These are phyloP conservation scores for Agarophyton chilense DNA, from an alignment of 23 red algal species.

Conservation along the genomic window DNA sequence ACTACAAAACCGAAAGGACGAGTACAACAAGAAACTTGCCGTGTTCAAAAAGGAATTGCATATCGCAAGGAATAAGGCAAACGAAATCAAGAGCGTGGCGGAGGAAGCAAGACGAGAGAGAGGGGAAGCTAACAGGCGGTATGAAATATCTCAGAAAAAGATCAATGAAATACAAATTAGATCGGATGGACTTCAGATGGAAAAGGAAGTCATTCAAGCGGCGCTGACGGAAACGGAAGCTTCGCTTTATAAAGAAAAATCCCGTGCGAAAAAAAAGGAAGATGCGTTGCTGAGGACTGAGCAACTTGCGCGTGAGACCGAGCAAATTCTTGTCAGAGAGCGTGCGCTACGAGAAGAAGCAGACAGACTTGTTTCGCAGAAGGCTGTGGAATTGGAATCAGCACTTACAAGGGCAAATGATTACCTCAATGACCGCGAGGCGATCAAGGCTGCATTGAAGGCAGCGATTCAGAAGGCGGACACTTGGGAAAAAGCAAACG, in stretches of 20 bases:
- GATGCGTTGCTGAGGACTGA: slow-evolving; percentile 18
- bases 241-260: neutral
- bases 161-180: slow-evolving; percentile 15
- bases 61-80: neutral
- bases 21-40: neutral
- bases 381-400: slow-evolving; percentile 6
- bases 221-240: neutral
- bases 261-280: slow-evolving; percentile 7
- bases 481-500: slow-evolving; percentile 1
- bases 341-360: neutral
- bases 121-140: slow-evolving; percentile 17
- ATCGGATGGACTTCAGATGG: slow-evolving; percentile 26
- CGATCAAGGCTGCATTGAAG: neutral
- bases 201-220: slow-evolving; percentile 28
- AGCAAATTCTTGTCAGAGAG: neutral
- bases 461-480: neutral
- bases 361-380: slow-evolving; percentile 13
- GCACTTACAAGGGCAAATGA: neutral
- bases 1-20: neutral
- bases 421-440: slow-evolving; percentile 10
- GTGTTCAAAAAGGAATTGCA: neutral
- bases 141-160: neutral
- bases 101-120: slow-evolving; percentile 6
- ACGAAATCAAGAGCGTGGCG: neutral
- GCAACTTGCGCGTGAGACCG: neutral